A percentile compares a stretch with the other conserved stretches of the same genome.
Conservation (phyloP, 305 asterid species). For the Ajuga reptans region DNA sequence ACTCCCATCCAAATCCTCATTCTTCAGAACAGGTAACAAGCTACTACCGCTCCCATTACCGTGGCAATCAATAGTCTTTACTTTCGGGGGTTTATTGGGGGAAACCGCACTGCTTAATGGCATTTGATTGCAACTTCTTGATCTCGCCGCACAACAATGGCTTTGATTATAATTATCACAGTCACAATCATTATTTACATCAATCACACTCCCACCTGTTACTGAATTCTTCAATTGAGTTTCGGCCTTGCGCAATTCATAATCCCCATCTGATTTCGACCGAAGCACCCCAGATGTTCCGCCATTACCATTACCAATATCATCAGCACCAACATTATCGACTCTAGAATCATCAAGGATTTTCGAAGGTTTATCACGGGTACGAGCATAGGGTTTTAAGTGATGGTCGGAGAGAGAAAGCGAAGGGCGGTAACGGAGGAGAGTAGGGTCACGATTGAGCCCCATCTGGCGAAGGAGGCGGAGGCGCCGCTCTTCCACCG, state of each 20-base stretch:
- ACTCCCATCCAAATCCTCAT: conserved; percentile 32
- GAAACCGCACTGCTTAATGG: conserved; percentile 30
- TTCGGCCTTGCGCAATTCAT: conserved; percentile 15
- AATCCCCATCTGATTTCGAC: conserved; percentile 52
- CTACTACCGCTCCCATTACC: conserved; percentile 32
- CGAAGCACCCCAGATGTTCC: conserved; percentile 33
- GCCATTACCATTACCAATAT: conserved; percentile 18
- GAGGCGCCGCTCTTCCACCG: conserved; percentile 79
- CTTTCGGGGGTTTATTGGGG: conserved; percentile 66
- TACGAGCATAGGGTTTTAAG: conserved; percentile 27
- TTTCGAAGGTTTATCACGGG: conserved; percentile 1
- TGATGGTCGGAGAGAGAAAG: conserved; percentile 33
- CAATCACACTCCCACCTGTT: conserved; percentile 30
- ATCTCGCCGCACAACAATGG: conserved; percentile 29
- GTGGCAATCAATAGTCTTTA: conserved; percentile 38
- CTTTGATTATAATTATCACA: conserved; percentile 20
- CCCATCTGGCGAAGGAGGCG: conserved; percentile 79
- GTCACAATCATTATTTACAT: conserved; percentile 26
- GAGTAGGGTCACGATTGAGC: conserved; percentile 57
- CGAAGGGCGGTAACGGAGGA: conserved; percentile 48
- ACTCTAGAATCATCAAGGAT: conserved; percentile 1
- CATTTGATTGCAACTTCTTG: conserved; percentile 38
- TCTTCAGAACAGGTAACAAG: conserved; percentile 21
- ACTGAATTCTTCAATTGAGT: conserved; percentile 11
- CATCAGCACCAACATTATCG: conserved; percentile 12